Evolutionary conservation across 257 asterid genomes (phyloP).

Genomic region (Solanum neorickii): DNA sequence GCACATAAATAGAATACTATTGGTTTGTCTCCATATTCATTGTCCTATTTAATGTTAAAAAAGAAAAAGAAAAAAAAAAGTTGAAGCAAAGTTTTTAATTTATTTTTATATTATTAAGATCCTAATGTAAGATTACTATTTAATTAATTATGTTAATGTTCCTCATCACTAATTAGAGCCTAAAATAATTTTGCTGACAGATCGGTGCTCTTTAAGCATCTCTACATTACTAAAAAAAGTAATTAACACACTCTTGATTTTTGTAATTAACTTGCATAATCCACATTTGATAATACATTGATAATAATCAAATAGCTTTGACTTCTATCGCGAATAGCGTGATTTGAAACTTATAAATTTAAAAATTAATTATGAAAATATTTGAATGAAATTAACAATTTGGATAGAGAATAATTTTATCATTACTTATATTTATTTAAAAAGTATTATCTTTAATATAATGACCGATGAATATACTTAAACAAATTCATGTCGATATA

Average conservation of each 20-base stretch:
- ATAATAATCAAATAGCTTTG: neutral
- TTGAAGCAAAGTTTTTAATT: neutral
- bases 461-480: no score
- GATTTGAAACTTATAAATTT: neutral
- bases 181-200: neutral
- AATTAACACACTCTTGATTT: neutral
- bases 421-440: neutral
- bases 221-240: neutral
- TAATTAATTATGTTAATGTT: neutral
- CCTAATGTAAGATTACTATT: neutral
- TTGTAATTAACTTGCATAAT: neutral
- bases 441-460: no score
- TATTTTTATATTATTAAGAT: neutral
- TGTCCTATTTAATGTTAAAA: neutral
- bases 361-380: neutral
- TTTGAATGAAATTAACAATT: neutral
- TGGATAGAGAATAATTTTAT: neutral
- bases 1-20: constrained; percentile 13
- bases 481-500: no score
- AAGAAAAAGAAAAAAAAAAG: neutral
- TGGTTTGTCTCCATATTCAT: constrained; percentile 6
- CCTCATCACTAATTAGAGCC: neutral
- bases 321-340: neutral
- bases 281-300: neutral
- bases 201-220: neutral